phyloP scores from a whole-genome alignment of 225 moss, liverwort and hornwort species.

The Marchantia paleacea region DNA sequence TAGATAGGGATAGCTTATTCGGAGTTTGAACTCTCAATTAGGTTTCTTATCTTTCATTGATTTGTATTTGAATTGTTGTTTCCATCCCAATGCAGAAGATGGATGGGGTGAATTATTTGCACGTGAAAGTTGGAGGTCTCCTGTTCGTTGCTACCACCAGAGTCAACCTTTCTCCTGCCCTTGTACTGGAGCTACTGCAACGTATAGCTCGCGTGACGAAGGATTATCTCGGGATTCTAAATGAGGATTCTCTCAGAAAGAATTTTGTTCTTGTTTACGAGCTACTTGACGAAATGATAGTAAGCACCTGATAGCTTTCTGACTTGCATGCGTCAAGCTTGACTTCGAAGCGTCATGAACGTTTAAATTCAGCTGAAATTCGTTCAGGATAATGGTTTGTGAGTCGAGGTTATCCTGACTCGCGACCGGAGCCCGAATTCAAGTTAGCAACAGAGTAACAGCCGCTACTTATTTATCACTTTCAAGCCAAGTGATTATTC shows the following conservation, averaged over 20 bases:
- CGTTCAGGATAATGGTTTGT: not conserved
- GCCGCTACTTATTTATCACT: no score
- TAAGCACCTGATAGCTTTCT: conserved; percentile 35
- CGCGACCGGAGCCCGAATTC: no score
- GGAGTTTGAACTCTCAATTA: not conserved
- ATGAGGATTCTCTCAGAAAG: conserved; percentile 95
- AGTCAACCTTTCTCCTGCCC: conserved; percentile 82
- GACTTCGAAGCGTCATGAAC: not conserved
- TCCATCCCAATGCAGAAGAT: conserved; percentile 54
- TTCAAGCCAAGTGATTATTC: not conserved
- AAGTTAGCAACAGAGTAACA: no score
- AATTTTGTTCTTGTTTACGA: conserved; percentile 98
- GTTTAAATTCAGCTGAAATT: not conserved
- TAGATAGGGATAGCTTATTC: not conserved
- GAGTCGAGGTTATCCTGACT: not conserved
- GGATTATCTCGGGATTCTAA: conserved; percentile 92
- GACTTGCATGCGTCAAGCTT: not conserved
- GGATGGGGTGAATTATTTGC: conserved; percentile 91
- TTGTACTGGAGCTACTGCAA: conserved; percentile 82
- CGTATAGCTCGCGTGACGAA: conserved; percentile 91
- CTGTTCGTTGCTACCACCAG: conserved; percentile 92
- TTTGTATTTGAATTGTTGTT: not conserved
- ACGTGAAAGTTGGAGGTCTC: conserved; percentile 95
- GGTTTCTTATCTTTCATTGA: not conserved
- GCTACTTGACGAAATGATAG: conserved; percentile 99